A percentile compares a stretch with the other conserved stretches of the same genome.
phyloP scores from a whole-genome alignment of 108 stramenopile genomes.

The Skeletonema costatum region DNA sequence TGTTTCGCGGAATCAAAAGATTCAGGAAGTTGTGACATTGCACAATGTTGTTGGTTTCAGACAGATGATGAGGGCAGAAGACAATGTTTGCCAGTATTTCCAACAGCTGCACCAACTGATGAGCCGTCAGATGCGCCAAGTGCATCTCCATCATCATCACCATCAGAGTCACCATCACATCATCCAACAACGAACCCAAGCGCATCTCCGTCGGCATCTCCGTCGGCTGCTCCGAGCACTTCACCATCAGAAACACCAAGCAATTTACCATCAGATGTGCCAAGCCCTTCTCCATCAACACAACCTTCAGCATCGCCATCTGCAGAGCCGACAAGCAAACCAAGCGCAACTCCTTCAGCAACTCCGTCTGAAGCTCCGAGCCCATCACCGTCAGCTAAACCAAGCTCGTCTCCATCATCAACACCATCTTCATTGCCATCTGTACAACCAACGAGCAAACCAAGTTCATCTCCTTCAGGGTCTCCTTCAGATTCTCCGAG shows the following conservation, averaged over 20 bases:
- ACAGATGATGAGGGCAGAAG: background rate
- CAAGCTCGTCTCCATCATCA: background rate
- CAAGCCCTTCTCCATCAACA: background rate
- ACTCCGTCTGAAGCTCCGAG: background rate
- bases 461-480: background rate
- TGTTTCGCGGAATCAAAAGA: background rate
- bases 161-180: background rate
- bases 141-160: background rate
- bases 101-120: too few species aligned
- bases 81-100: background rate
- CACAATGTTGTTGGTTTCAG: background rate
- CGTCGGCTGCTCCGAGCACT: too few species aligned
- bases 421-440: background rate
- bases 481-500: too few species aligned
- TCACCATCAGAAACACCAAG: slow-evolving; percentile 2
- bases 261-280: background rate
- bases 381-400: background rate
- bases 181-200: background rate
- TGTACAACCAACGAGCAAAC: background rate
- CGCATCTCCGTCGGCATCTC: background rate
- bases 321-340: too few species aligned
- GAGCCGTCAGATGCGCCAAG: background rate
- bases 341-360: background rate
- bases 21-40: background rate
- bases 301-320: background rate